Evolutionary conservation across 1,284 basidiomycete species (phyloP), one percentile per base, ranked within the genome.

Genomic region (Mixia osmundae): DNA sequence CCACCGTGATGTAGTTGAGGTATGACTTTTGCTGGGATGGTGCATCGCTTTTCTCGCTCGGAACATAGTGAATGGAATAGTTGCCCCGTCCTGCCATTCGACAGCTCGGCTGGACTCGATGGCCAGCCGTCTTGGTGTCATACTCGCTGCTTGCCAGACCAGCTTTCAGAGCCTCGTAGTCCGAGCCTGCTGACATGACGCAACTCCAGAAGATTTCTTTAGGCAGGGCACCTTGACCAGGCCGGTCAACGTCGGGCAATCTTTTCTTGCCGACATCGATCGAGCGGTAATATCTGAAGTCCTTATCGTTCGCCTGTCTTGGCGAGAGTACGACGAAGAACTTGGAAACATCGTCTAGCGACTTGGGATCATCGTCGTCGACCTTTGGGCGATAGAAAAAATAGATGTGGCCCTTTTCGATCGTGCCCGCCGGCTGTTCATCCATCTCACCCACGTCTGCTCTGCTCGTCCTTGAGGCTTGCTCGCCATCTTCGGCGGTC

Each of bases 341-440:
- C 10, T n/a, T 15, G 33, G 23, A 26, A 25, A 20, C 22, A 14
- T n/a, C 18, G 19, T 16, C 6, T 4, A 32, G n/a, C 6, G 22
- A 9, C 12, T 30, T 8, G 15, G 9, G 29, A 30, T 20, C 8
- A 19, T 5, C 14, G 15, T n/a, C 36, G 30, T 23, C 35, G 33
- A 73, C 68, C 33, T 67, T 65, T 0, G 70, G 70, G 8, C 69
- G 64, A 49, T 71, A 73, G 50, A 72, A 66, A 53, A 73, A 72
- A 54, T 72, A 72, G 37, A 72, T 63, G 46, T 41, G 41, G 7
- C 56, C 56, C 4, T 42, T 44, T 34, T 58, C 56, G 35, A 58
- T 47, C 11, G 51, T 51, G 7, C 55, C 55, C n/a, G n/a, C n/a
- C n/a, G n/a, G n/a, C n/a, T n/a, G n/a, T n/a, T n/a, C n/a, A n/a